Evolutionary conservation across 345 rosid species (phyloP), one percentile per base, ranked within the genome.

Genomic region (Schrenkiella parvula): DNA sequence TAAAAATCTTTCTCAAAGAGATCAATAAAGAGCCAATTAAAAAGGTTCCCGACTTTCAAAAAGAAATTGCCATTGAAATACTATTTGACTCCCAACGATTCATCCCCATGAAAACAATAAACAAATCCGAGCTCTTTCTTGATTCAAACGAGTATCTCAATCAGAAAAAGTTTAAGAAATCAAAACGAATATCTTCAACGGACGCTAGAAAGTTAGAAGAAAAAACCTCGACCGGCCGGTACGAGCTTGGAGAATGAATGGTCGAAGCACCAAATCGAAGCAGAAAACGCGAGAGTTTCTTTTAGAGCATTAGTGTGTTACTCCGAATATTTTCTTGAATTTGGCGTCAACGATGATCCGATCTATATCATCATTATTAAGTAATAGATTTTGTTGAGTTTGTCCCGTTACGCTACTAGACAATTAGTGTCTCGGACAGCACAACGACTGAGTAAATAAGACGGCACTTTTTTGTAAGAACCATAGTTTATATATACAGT

Each of bases 271-370:
- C 57, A 57, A 44, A 55, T 6, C 21, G 4, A 18, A 58, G 31
- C 21, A 19, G 43, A 51, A 8, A 50, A 23, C 2, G 13, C 13
- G 41, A 60, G 43, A 31, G 4, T 4, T 13, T 3, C n/a, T 14
- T n/a, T 1, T 31, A 29, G 66, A 14, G 57, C 39, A 59, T 15
- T 15, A 2, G 8, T 14, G 32, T 57, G 59, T 37, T 10, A 35
- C 13, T 70, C 12, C 15, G 22, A 46, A 25, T 25, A 8, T 18
- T 44, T 28, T 46, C 13, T 7, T 1, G 0, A 32, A 19, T 54
- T 42, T 28, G 44, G 53, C 15, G 42, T 60, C 54, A 71, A 61
- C 51, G 53, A 60, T 71, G 51, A 60, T 71, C 41, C 14, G 10
- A 25, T 47, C 15, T 15, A 37, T 31, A 13, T 4, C 10, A 47